Conservation (phyloP, 2,329 filamentous ascomycete species). For the Hypoxylon sp. region DNA sequence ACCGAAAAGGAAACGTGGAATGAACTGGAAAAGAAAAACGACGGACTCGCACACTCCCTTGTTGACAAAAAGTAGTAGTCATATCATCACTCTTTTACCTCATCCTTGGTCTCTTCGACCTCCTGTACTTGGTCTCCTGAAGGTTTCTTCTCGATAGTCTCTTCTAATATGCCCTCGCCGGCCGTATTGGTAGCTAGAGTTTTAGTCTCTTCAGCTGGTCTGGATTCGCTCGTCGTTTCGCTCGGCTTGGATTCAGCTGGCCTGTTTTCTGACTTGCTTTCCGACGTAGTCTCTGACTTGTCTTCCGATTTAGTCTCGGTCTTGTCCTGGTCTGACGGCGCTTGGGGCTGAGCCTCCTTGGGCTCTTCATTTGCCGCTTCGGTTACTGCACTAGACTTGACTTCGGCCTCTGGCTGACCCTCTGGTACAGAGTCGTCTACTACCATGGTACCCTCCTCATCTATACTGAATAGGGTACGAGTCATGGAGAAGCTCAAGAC, state of each 20-base stretch:
- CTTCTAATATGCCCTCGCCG: conserved; percentile 51
- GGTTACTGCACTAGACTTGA: conserved; percentile 26
- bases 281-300: conserved; percentile 2
- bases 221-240: conserved; percentile 30
- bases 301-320: conserved; percentile 17
- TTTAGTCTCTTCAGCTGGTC: conserved; percentile 47
- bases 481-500: conserved; percentile 62
- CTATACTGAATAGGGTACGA: conserved; percentile 65
- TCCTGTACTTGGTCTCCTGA: conserved; percentile 48
- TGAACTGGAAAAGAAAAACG: conserved; percentile 35
- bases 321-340: conserved; percentile 16
- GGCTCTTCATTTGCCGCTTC: conserved; percentile 21
- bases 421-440: conserved; percentile 50
- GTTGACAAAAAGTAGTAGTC: conserved; percentile 13
- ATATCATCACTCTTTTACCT: conserved; percentile 44
- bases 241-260: conserved; percentile 17
- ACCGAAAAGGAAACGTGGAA: conserved; percentile 35
- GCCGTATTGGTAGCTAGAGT: conserved; percentile 50
- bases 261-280: conserved; percentile 16
- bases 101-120: conserved; percentile 47
- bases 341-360: conserved; percentile 19
- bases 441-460: conserved; percentile 62
- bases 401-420: conserved; percentile 19
- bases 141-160: conserved; percentile 49
- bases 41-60: conserved; percentile 16